Evolutionary conservation across 2,329 filamentous ascomycete genomes (phyloP).

Genomic region (Fusarium illudens): DNA sequence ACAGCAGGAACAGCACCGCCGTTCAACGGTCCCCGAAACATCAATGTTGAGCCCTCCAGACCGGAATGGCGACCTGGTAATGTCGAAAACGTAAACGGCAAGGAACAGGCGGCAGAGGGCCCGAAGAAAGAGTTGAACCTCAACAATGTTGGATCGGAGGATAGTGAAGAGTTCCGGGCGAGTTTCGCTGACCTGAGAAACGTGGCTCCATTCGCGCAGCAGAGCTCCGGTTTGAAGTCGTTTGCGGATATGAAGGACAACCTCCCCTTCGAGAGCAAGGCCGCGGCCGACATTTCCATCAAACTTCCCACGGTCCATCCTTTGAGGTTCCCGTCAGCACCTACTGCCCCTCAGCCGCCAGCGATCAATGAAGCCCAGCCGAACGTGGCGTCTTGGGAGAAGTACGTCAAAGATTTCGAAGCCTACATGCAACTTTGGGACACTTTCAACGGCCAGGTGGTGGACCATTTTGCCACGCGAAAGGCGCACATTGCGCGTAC

Average conservation of each 20-base stretch:
- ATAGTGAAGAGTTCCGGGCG: slow-evolving; percentile 63
- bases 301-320: slow-evolving; percentile 46
- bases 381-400: slow-evolving; percentile 54
- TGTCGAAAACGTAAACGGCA: slow-evolving; percentile 41
- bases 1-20: neutral
- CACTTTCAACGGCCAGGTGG: slow-evolving; percentile 60
- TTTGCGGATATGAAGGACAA: slow-evolving; percentile 64
- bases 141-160: slow-evolving; percentile 61
- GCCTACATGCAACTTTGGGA: slow-evolving; percentile 62
- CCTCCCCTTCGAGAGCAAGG: slow-evolving; percentile 64
- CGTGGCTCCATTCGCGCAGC: slow-evolving; percentile 61
- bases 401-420: slow-evolving; percentile 63
- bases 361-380: slow-evolving; percentile 56
- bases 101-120: slow-evolving; percentile 32
- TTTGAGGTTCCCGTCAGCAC: slow-evolving; percentile 58
- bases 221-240: slow-evolving; percentile 60
- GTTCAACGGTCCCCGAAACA: slow-evolving; percentile 55
- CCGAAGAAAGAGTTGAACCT: slow-evolving; percentile 40
- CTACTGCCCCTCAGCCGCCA: slow-evolving; percentile 59
- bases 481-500: slow-evolving; percentile 53
- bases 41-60: slow-evolving; percentile 66
- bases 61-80: slow-evolving; percentile 68
- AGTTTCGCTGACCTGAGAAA: slow-evolving; percentile 65
- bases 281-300: slow-evolving; percentile 54
- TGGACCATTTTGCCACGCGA: slow-evolving; percentile 64